phyloP scores from a whole-genome alignment of 1,284 basidiomycete species.

The Marasmius fiardii region DNA sequence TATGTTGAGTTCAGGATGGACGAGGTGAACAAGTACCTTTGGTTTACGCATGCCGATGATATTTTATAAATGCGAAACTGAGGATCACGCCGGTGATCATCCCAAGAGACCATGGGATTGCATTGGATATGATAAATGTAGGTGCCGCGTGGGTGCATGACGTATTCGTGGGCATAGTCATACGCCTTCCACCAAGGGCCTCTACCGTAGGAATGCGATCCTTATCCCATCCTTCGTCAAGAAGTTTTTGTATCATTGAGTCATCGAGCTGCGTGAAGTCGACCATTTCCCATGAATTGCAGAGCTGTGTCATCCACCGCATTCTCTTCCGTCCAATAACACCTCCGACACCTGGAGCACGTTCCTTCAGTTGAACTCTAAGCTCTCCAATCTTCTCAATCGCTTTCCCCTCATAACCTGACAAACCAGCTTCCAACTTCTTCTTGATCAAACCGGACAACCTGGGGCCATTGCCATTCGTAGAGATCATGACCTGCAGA shows the following conservation, averaged over 20 bases:
- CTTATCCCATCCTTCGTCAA: slow-evolving; percentile 72
- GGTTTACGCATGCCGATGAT: slow-evolving; percentile 15
- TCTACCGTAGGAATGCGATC: slow-evolving; percentile 44
- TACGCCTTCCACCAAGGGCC: slow-evolving; percentile 35
- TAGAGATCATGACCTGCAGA: slow-evolving; percentile 94
- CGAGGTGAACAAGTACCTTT: not conserved
- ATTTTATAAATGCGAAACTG: slow-evolving; percentile 12
- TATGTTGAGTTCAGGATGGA: too few relatives aligned
- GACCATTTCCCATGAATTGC: slow-evolving; percentile 81
- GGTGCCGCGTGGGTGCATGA: not conserved
- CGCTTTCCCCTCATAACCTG: slow-evolving; percentile 73
- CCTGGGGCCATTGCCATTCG: slow-evolving; percentile 91
- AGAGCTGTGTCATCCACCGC: slow-evolving; percentile 93
- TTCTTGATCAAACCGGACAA: slow-evolving; percentile 83
- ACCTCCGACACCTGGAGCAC: slow-evolving; percentile 78
- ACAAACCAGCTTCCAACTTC: slow-evolving; percentile 68
- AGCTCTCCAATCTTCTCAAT: slow-evolving; percentile 80
- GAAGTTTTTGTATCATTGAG: slow-evolving; percentile 50
- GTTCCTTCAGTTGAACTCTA: slow-evolving; percentile 63
- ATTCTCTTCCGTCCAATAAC: slow-evolving; percentile 75
- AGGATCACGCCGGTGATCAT: slow-evolving; percentile 31
- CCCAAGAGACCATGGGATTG: slow-evolving; percentile 26
- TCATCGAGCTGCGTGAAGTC: slow-evolving; percentile 71
- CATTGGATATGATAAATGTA: not conserved
- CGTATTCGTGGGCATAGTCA: not conserved